Evolutionary conservation across 495 filamentous ascomycete genomes (phyloP).

Genomic region (Penicillium macrosclerotiorum): DNA sequence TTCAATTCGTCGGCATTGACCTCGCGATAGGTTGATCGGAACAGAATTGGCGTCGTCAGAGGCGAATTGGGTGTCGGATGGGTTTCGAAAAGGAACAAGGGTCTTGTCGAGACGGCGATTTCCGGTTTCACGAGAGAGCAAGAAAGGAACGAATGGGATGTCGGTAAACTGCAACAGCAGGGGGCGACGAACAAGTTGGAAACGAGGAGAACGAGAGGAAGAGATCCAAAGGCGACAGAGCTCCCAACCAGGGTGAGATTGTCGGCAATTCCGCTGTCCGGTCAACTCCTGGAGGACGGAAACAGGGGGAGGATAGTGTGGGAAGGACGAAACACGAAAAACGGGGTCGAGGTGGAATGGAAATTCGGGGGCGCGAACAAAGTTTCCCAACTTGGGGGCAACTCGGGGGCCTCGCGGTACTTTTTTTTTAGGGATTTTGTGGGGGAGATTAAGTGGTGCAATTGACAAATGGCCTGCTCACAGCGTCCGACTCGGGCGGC

Average conservation of each 20-base stretch:
- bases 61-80: background rate
- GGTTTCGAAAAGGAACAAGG: background rate
- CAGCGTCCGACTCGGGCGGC: conserved; percentile 42
- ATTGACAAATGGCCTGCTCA: conserved; percentile 41
- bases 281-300: conserved; percentile 21
- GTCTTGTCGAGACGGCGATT: too few relatives aligned
- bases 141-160: conserved; percentile 2
- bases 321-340: background rate
- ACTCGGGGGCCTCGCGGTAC: too few relatives aligned
- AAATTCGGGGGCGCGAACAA: conserved; percentile 16
- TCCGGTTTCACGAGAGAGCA: conserved; percentile 10
- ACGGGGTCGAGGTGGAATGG: conserved; percentile 12
- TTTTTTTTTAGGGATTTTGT: conserved; percentile 22
- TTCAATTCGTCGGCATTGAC: conserved; percentile 6
- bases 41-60: too few relatives aligned
- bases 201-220: conserved; percentile 10
- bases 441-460: conserved; percentile 8
- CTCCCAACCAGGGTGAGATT: conserved; percentile 30
- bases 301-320: conserved; percentile 8
- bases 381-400: conserved; percentile 5
- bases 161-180: conserved; percentile 7
- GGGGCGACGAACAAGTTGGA: too few relatives aligned
- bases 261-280: conserved; percentile 6
- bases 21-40: background rate
- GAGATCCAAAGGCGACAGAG: conserved; percentile 13